phyloP scores from a whole-genome alignment of 768 basidiomycete species.

The Wakefieldia striispora region DNA sequence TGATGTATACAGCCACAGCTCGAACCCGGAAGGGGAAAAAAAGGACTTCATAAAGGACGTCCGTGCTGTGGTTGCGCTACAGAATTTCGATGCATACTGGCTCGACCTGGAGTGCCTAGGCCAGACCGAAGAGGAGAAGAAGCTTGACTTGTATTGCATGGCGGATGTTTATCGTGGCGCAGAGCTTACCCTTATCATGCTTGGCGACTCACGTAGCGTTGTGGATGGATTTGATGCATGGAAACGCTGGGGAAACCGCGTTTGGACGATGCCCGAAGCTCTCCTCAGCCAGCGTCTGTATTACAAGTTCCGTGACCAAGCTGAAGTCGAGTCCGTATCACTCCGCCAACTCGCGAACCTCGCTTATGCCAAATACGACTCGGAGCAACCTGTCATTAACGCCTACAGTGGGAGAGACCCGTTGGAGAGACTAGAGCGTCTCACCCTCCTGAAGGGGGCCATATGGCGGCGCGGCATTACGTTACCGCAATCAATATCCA shows the following conservation, averaged over 20 bases:
- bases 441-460: conserved; percentile 15
- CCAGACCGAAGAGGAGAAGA: conserved; percentile 12
- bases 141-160: conserved; percentile 18
- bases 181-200: conserved; percentile 10
- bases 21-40: neutral
- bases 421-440: conserved; percentile 15
- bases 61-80: neutral
- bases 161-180: conserved; percentile 18
- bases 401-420: conserved; percentile 19
- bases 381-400: conserved; percentile 16
- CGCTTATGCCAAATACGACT: conserved; percentile 10
- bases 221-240: neutral
- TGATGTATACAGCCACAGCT: conserved; percentile 9
- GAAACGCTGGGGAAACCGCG: conserved; percentile 17
- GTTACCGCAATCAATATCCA: no score
- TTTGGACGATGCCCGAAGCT: conserved; percentile 17
- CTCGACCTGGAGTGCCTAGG: conserved; percentile 19
- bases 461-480: conserved; percentile 14
- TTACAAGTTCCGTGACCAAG: conserved; percentile 1
- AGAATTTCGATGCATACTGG: conserved; percentile 15
- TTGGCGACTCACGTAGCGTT: neutral
- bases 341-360: conserved; percentile 10
- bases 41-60: conserved; percentile 6
- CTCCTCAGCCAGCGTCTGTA: conserved; percentile 8
- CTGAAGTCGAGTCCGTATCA: neutral